A percentile compares a stretch with the other conserved stretches of the same genome.
These are phyloP conservation scores for Heterobasidion occidentale DNA, from an alignment of 1,284 basidiomycete genomes.

Conservation along the genomic window DNA sequence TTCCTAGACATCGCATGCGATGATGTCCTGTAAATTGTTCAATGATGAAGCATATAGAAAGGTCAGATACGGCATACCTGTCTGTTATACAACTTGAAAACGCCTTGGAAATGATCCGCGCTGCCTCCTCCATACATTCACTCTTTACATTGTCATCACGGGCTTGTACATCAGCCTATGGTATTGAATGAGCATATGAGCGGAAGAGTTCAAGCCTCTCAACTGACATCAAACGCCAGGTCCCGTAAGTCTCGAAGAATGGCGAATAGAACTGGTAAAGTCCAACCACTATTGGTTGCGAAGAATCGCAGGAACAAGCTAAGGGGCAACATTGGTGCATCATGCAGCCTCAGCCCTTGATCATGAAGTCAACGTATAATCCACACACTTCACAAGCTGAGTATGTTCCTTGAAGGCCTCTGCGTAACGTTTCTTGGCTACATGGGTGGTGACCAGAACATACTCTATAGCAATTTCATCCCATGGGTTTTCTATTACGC, in stretches of 20 bases:
- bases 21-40: slow-evolving; percentile 37
- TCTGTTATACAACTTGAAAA: slow-evolving; percentile 90
- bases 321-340: slow-evolving; percentile 12
- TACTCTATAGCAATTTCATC: slow-evolving; percentile 78
- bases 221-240: slow-evolving; percentile 62
- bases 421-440: slow-evolving; percentile 51
- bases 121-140: slow-evolving; percentile 86
- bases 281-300: slow-evolving; percentile 73
- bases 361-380: background rate
- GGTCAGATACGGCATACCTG: slow-evolving; percentile 40
- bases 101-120: slow-evolving; percentile 84
- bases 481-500: slow-evolving; percentile 64
- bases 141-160: slow-evolving; percentile 51
- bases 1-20: slow-evolving; percentile 74
- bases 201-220: background rate
- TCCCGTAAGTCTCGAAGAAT: slow-evolving; percentile 75
- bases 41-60: background rate
- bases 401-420: slow-evolving; percentile 77
- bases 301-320: slow-evolving; percentile 77
- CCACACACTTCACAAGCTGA: slow-evolving; percentile 53
- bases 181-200: slow-evolving; percentile 3
- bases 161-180: slow-evolving; percentile 64
- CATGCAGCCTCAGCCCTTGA: slow-evolving; percentile 7
- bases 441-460: slow-evolving; percentile 61
- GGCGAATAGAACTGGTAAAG: slow-evolving; percentile 71